A percentile compares a stretch with the other conserved stretches of the same genome.
phyloP scores from a whole-genome alignment of 345 rosid genomes.

The Erucastrum elatum region DNA sequence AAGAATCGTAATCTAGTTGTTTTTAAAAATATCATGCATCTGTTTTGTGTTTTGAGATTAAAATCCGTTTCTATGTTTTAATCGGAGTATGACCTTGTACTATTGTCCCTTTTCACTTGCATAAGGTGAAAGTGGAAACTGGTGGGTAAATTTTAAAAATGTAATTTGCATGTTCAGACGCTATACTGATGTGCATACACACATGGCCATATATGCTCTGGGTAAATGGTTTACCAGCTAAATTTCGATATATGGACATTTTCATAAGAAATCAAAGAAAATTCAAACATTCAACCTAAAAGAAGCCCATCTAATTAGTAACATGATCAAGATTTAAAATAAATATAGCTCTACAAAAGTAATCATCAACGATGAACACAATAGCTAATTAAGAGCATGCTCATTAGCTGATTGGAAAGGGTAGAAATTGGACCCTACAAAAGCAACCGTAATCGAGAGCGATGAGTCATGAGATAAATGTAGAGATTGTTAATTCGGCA shows the following conservation, averaged over 20 bases:
- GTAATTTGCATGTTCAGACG: constrained; percentile 22
- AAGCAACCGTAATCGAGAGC: constrained; percentile 4
- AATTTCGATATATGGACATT: neutral
- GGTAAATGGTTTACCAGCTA: neutral
- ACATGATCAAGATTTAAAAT: neutral
- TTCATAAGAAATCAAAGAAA: neutral
- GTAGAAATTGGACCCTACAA: neutral
- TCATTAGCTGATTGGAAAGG: neutral
- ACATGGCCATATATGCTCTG: neutral
- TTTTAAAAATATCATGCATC: neutral
- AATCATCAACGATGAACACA: neutral
- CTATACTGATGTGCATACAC: neutral
- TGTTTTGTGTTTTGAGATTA: neutral
- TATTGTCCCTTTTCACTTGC: constrained; percentile 28
- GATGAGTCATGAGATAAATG: constrained; percentile 16
- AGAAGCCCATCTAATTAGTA: neutral
- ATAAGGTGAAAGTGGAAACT: constrained; percentile 25
- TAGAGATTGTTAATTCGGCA: constrained; percentile 1
- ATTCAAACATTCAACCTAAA: constrained; percentile 15
- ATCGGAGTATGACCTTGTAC: constrained; percentile 13
- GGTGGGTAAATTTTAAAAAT: constrained; percentile 22
- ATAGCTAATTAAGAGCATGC: neutral
- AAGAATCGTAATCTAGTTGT: neutral
- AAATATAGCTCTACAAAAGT: neutral
- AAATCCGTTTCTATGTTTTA: neutral